Base-by-base conservation (phyloP, 306 rosid genomes). In the Sesbania bispinosa region DNA sequence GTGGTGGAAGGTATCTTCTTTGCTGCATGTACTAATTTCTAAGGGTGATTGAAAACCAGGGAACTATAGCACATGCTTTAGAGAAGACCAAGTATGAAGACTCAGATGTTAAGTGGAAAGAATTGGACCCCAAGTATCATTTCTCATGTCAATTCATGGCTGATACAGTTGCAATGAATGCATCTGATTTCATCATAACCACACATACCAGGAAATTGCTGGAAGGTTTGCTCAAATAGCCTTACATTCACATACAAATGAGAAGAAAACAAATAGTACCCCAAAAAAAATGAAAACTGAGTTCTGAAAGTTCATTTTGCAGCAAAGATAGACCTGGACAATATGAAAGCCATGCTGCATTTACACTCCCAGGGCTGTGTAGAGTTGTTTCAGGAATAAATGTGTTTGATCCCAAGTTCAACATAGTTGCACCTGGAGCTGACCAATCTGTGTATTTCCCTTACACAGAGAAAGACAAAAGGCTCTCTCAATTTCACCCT, bases 101-200 rank as follows among this genome's bases (percentile, higher is more conserved):
- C 74, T 93, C 97, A 27, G 98, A 93, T 80, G 57, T 88, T 70
- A 90, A 85, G 73, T 93, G 98, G 97, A 93, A 90, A 84, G 93
- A 88, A 27, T 65, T 93, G 61, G 97, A 93, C 19, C 91, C 93
- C 4, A 88, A 93, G 74, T 93, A 93, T 62, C 98, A 93, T 59
- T 93, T 93, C 60, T 88, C 98, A n/a, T 93, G 97, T 71, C 98
- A 93, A 71, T 93, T 93, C 78, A 85, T 85, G 13, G 97, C 96
- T 43, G 97, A 93, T 52, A 87, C 88, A 52, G 82, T 93, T 52
- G 85, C 97, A 10, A 93, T 93, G 98, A 93, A 93, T 71, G 91
- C 98, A 13, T 74, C 98, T 5, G 98, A 93, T 69, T 93, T 93
- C 80, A 74, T 93, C 73, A 93, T 93, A 67, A 87, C 98, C 35